phyloP scores from a whole-genome alignment of 768 basidiomycete species.

The Tylopilus plumbeoviolaceoides region DNA sequence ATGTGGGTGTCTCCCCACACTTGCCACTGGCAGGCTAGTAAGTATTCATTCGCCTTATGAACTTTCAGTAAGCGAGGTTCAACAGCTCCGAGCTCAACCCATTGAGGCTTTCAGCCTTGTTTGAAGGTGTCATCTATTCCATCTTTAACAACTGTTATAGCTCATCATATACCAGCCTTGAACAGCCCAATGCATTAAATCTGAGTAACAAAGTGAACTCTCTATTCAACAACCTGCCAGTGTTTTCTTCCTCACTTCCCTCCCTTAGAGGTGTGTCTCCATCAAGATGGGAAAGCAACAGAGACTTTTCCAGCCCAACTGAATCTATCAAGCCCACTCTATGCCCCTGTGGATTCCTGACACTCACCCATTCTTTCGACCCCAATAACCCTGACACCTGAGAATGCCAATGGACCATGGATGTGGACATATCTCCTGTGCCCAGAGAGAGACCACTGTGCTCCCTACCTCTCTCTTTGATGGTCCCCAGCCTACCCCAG shows the following conservation, averaged over 20 bases:
- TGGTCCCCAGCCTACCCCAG: conserved; percentile 28
- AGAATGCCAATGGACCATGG: conserved; percentile 90
- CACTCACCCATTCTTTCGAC: conserved; percentile 57
- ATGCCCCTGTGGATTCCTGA: conserved; percentile 57
- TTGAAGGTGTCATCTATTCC: conserved; percentile 20
- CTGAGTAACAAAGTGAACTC: conserved; percentile 33
- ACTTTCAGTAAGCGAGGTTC: not conserved
- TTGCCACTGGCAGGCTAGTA: too few species aligned
- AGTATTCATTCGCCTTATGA: too few species aligned
- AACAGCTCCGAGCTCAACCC: not conserved
- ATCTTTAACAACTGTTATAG: not conserved
- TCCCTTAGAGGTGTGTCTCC: conserved; percentile 40
- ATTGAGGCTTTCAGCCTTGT: not conserved
- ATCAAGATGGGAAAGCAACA: conserved; percentile 32
- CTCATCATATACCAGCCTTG: not conserved
- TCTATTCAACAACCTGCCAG: conserved; percentile 30
- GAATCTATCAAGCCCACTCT: conserved; percentile 38
- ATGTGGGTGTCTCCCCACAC: too few species aligned
- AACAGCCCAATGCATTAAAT: conserved; percentile 2
- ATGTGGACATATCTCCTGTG: conserved; percentile 85
- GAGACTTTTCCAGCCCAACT: conserved; percentile 35
- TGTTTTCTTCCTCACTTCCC: conserved; percentile 39
- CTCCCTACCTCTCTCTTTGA: conserved; percentile 34
- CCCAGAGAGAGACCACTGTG: conserved; percentile 58
- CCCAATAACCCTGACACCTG: conserved; percentile 68